Conservation (phyloP, 768 basidiomycete genomes). For the Steccherinum ochraceum region DNA sequence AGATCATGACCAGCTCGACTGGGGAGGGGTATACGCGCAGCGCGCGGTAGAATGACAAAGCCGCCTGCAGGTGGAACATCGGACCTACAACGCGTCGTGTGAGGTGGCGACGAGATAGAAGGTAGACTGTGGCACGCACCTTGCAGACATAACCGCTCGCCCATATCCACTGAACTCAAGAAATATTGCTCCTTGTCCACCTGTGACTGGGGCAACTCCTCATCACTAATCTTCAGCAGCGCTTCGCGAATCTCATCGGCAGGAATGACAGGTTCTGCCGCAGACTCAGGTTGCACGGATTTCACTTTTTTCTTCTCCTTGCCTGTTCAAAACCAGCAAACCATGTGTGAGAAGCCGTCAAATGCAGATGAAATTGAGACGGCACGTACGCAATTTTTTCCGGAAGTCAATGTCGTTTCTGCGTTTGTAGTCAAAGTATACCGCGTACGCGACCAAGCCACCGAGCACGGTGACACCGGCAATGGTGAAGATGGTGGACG, state of each 20-base stretch:
- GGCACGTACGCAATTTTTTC: conserved; percentile 71
- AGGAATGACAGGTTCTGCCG: conserved; percentile 28
- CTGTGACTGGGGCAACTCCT: conserved; percentile 59
- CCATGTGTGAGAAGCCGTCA: background rate
- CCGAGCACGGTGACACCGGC: conserved; percentile 43
- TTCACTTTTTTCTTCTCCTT: conserved; percentile 89
- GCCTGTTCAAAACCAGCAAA: conserved; percentile 29
- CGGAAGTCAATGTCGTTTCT: conserved; percentile 85
- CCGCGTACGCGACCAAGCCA: conserved; percentile 68
- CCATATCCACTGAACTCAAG: conserved; percentile 82
- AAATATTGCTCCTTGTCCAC: conserved; percentile 87
- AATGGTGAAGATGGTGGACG: conserved; percentile 35
- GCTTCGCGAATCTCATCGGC: conserved; percentile 56
- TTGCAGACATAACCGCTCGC: conserved; percentile 74
- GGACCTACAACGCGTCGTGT: conserved; percentile 47
- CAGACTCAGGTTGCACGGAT: conserved; percentile 50
- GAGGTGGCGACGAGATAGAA: background rate
- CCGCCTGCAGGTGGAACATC: conserved; percentile 69
- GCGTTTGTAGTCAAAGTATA: conserved; percentile 93
- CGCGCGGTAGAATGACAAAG: conserved; percentile 88
- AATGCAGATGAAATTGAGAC: conserved; percentile 1
- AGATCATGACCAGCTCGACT: conserved; percentile 90
- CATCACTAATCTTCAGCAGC: conserved; percentile 59
- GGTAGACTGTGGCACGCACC: conserved; percentile 42
- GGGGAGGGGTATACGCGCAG: conserved; percentile 93